These are phyloP conservation scores for Thuja plicata DNA, from an alignment of 83 land plant species.

Conservation along the genomic window DNA sequence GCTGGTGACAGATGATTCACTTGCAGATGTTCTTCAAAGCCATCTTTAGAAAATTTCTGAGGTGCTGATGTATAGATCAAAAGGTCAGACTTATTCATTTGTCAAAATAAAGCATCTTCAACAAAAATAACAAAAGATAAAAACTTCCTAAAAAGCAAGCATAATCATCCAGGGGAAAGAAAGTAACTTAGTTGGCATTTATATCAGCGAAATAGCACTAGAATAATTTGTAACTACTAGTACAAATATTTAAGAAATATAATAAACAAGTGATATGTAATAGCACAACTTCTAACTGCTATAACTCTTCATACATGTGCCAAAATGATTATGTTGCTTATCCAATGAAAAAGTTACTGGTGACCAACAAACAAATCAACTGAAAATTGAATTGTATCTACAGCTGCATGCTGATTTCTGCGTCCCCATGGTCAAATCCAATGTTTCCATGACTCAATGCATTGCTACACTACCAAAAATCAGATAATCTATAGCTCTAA, in stretches of 20 bases:
- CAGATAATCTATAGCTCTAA: not conserved
- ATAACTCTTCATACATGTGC: not conserved
- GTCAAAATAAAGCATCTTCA: not conserved
- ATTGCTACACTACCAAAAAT: not conserved
- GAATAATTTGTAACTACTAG: not conserved
- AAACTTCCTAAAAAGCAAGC: not conserved
- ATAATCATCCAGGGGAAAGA: not conserved
- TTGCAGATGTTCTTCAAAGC: slow-evolving; percentile 95
- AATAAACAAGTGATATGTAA: not conserved
- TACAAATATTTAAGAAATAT: not conserved
- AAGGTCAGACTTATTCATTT: not conserved
- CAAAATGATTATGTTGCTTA: not conserved
- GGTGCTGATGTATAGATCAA: slow-evolving; percentile 37
- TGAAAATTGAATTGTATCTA: not conserved
- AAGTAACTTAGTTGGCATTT: not conserved
- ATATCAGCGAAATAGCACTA: not conserved
- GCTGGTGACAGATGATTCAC: slow-evolving; percentile 96
- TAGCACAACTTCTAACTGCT: not conserved
- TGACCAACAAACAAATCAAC: not conserved
- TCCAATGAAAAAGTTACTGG: not conserved
- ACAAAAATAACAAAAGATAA: not conserved
- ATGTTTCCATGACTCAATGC: not conserved
- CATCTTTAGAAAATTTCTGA: slow-evolving; percentile 82
- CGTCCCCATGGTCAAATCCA: not conserved
- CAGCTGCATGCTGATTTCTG: not conserved